Percentiles rank a stretch among this genome's conserved stretches.
Conservation (phyloP, 768 basidiomycete genomes). For the Clitopilus passeckerianus region DNA sequence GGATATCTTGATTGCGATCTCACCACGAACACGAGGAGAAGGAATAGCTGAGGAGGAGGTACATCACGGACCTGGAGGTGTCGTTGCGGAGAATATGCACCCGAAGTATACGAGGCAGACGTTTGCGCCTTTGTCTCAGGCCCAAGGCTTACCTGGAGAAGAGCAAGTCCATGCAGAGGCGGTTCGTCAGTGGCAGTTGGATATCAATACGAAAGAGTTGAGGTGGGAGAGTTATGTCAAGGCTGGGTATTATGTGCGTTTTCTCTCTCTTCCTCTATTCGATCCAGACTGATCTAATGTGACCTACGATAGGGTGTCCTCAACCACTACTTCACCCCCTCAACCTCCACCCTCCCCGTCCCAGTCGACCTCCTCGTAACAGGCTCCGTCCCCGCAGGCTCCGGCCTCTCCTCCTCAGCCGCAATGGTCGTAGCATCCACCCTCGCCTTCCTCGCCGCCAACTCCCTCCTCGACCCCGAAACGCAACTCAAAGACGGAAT, state of each 20-base stretch:
- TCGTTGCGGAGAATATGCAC: conserved; percentile 59
- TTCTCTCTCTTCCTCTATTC: conserved; percentile 1
- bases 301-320: conserved; percentile 53
- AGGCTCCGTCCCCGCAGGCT: conserved; percentile 82
- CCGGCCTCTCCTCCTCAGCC: conserved; percentile 83
- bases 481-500: conserved; percentile 22
- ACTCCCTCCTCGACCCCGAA: conserved; percentile 41
- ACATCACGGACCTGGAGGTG: conserved; percentile 41
- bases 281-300: background rate
- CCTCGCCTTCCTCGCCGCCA: conserved; percentile 73
- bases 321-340: conserved; percentile 47
- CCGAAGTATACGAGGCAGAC: conserved; percentile 51
- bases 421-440: conserved; percentile 90
- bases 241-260: conserved; percentile 73
- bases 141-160: conserved; percentile 20
- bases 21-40: conserved; percentile 17
- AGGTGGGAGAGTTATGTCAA: conserved; percentile 89
- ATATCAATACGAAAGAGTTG: conserved; percentile 64
- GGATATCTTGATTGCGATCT: conserved; percentile 79
- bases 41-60: conserved; percentile 7
- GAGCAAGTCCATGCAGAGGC: conserved; percentile 35
- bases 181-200: conserved; percentile 54
- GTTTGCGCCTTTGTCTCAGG: conserved; percentile 43
- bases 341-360: conserved; percentile 28
- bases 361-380: conserved; percentile 74